A percentile compares a stretch with the other conserved stretches of the same genome.
Evolutionary conservation across 768 basidiomycete genomes (phyloP).

Genomic region (Leccinellum albellum): DNA sequence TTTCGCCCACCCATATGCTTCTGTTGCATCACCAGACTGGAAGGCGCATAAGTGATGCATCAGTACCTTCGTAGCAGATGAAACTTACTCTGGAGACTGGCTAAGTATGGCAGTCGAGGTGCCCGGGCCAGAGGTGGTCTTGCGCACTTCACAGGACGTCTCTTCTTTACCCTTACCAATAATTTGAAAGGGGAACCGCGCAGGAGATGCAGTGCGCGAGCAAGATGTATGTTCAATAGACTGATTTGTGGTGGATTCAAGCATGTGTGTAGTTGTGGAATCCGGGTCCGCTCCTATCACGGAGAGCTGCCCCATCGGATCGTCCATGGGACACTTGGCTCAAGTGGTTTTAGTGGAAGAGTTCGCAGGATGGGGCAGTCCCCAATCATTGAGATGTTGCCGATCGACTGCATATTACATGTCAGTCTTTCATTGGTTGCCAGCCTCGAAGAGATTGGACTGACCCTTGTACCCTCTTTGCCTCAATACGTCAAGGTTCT

Average conservation of each 20-base stretch:
- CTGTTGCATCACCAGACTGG: slow-evolving; percentile 31
- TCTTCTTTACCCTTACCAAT: background rate
- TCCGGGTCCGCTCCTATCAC: background rate
- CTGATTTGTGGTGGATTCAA: background rate
- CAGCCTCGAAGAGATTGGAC: slow-evolving; percentile 6
- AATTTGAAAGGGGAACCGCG: background rate
- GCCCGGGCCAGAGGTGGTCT: background rate
- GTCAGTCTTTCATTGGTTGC: slow-evolving; percentile 6
- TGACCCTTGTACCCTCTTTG: slow-evolving; percentile 78
- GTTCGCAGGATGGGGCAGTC: slow-evolving; percentile 42
- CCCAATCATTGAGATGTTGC: slow-evolving; percentile 34
- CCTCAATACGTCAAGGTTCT: slow-evolving; percentile 75
- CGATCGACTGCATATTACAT: slow-evolving; percentile 53
- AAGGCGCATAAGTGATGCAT: background rate
- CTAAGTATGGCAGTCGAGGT: background rate
- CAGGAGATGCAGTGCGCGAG: too few species aligned
- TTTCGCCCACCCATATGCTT: slow-evolving; percentile 35
- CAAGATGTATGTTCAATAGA: background rate
- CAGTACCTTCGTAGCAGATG: background rate
- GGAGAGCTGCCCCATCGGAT: background rate
- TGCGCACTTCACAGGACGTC: background rate
- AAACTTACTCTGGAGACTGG: background rate
- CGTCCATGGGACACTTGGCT: background rate
- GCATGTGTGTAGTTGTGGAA: background rate
- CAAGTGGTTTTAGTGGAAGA: background rate